These are phyloP conservation scores for Thielaviopsis musarum DNA, from an alignment of 2,329 filamentous ascomycete species.

Conservation along the genomic window DNA sequence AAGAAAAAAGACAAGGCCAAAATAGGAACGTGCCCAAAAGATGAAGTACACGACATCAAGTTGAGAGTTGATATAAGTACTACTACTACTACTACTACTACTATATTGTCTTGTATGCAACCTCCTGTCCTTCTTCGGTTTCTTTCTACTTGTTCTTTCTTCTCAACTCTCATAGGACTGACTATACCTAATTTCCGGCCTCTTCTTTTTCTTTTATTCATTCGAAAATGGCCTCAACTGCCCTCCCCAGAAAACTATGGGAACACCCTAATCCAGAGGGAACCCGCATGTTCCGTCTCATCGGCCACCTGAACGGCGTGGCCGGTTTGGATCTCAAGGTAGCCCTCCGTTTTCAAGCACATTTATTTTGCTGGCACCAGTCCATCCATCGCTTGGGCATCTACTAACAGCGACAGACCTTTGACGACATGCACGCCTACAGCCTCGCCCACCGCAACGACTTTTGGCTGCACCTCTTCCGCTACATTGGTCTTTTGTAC, in stretches of 20 bases:
- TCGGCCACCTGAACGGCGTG: constrained; percentile 45
- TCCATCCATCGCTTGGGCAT: neutral
- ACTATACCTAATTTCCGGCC: too few relatives aligned
- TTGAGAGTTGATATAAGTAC: too few relatives aligned
- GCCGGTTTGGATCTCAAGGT: constrained; percentile 41
- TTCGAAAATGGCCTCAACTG: neutral
- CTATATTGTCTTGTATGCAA: too few relatives aligned
- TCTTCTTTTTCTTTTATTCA: neutral
- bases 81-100: too few relatives aligned
- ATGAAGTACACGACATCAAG: too few relatives aligned
- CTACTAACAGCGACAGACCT: constrained; percentile 30
- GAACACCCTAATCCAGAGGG: constrained; percentile 43
- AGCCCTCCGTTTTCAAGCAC: too few relatives aligned
- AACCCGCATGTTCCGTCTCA: constrained; percentile 51
- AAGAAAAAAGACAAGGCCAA: too few relatives aligned
- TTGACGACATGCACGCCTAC: constrained; percentile 52
- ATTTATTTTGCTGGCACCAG: too few relatives aligned
- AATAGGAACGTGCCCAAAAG: too few relatives aligned
- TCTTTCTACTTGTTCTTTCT: too few relatives aligned
- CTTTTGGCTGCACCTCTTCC: constrained; percentile 52
- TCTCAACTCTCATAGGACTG: too few relatives aligned
- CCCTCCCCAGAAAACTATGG: constrained; percentile 46
- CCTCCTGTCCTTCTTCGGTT: too few relatives aligned
- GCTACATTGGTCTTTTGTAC: constrained; percentile 42
- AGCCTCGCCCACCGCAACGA: constrained; percentile 42